phyloP scores from a whole-genome alignment of 169 alveolate genomes.

The Perkinsus olseni region DNA sequence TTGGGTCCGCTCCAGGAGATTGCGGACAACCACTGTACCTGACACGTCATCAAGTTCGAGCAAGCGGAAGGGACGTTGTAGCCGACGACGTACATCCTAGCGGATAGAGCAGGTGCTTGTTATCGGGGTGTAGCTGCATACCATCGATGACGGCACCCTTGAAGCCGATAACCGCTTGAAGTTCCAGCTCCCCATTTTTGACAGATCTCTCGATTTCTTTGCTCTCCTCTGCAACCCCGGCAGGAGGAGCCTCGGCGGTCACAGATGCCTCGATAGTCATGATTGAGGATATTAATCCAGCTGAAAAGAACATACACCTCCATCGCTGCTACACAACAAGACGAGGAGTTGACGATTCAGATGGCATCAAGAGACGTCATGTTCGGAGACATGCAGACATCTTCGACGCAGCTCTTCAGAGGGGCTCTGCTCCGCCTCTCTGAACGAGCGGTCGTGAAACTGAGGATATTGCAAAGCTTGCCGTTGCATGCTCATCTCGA shows the following conservation, averaged over 20 bases:
- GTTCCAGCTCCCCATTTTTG: constrained; percentile 40
- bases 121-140: constrained; percentile 77
- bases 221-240: background rate
- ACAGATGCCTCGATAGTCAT: background rate
- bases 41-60: background rate
- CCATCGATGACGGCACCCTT: constrained; percentile 65
- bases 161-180: constrained; percentile 71
- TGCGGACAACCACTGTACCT: constrained; percentile 46
- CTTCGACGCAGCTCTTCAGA: background rate
- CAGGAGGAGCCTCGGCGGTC: background rate
- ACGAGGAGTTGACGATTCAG: background rate
- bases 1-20: constrained; percentile 62
- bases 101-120: constrained; percentile 72
- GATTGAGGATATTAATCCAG: background rate
- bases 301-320: background rate
- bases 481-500: background rate
- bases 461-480: background rate
- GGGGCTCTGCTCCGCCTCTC: background rate
- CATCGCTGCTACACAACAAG: background rate
- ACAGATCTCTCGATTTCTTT: background rate
- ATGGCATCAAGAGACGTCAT: background rate
- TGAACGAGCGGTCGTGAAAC: background rate
- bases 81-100: constrained; percentile 70
- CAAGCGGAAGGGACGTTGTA: background rate
- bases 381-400: background rate